Conservation (phyloP, 352 stramenopile species). For the Elongisporangium undulatum region DNA sequence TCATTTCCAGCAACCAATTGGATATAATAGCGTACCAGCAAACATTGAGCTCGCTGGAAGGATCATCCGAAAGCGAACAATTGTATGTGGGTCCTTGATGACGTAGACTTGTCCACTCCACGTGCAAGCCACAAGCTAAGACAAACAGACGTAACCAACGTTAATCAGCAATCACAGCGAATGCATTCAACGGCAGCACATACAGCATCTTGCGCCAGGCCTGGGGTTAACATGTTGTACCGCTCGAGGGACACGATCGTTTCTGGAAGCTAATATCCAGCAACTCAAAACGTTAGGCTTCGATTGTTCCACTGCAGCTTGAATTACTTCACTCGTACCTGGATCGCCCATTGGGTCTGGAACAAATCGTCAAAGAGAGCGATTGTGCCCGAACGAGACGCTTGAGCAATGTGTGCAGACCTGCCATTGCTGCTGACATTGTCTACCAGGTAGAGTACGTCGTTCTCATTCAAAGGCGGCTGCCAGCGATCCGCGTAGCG, state of each 20-base stretch:
- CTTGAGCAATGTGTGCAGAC: conserved; percentile 24
- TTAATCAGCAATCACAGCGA: background rate
- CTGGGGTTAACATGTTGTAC: background rate
- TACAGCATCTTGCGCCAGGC: conserved; percentile 20
- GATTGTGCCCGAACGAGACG: conserved; percentile 31
- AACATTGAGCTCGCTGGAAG: conserved; percentile 60
- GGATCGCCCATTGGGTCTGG: conserved; percentile 39
- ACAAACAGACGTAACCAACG: background rate
- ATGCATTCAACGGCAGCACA: background rate
- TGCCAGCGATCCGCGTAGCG: conserved; percentile 14
- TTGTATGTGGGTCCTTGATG: conserved; percentile 29
- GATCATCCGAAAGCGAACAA: conserved; percentile 63
- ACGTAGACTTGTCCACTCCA: conserved; percentile 67
- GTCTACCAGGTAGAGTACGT: conserved; percentile 44
- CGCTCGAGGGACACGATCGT: conserved; percentile 40
- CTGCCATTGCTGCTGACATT: conserved; percentile 19
- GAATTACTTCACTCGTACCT: conserved; percentile 18
- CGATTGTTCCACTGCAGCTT: background rate
- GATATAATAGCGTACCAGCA: conserved; percentile 34
- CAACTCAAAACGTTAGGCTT: background rate
- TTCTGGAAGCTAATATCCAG: conserved; percentile 39
- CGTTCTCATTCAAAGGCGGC: conserved; percentile 13
- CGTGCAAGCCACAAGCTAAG: conserved; percentile 59
- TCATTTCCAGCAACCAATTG: background rate
- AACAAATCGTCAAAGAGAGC: conserved; percentile 28